These are phyloP conservation scores for Digitaria exilis DNA, from an alignment of 202 grass and related monocot genomes.

Conservation along the genomic window DNA sequence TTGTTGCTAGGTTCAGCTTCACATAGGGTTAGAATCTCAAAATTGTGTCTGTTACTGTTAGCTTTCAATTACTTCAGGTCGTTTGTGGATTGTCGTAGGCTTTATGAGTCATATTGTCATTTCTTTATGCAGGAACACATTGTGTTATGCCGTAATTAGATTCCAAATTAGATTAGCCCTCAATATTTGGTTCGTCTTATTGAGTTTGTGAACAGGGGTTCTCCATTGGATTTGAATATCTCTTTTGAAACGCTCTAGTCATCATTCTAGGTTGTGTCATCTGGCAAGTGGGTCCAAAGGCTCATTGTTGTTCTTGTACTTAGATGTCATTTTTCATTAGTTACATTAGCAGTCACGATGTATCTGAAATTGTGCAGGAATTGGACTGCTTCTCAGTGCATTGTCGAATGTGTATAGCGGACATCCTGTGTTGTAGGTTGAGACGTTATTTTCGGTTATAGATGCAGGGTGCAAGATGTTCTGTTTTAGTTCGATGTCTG, in stretches of 20 bases:
- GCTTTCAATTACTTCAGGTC: not conserved
- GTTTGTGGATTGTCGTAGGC: not conserved
- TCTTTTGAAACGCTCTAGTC: not conserved
- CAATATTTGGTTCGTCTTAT: not conserved
- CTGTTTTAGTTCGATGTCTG: not conserved
- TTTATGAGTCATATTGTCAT: not conserved
- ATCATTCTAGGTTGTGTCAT: not conserved
- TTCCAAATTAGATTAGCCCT: not conserved
- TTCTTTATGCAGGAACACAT: not conserved
- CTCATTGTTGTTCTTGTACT: not conserved
- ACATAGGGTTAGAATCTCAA: conserved; percentile 36
- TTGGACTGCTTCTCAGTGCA: not conserved
- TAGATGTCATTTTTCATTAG: not conserved
- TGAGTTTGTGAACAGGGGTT: not conserved
- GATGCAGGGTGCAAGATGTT: not conserved
- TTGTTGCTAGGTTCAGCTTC: not conserved
- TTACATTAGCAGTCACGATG: not conserved
- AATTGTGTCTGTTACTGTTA: conserved; percentile 2
- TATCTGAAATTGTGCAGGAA: not conserved
- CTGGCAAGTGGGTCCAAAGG: not conserved
- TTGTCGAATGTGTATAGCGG: not conserved
- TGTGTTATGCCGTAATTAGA: not conserved
- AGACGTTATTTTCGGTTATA: too few species aligned
- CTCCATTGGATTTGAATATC: not conserved
- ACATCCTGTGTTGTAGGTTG: not conserved